These are phyloP conservation scores for Lepidium aucheri DNA, from an alignment of 345 rosid species.

Conservation along the genomic window DNA sequence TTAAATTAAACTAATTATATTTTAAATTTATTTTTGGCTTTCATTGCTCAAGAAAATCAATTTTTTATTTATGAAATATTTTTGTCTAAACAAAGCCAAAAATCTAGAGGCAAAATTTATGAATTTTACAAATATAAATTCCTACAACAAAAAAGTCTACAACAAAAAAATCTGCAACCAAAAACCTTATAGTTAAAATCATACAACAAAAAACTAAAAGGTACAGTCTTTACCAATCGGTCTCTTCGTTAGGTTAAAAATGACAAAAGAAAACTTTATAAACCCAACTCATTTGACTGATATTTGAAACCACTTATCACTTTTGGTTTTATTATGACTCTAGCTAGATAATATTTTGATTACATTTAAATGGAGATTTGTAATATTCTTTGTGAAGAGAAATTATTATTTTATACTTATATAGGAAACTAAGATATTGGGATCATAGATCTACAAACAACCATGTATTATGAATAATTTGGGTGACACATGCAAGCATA, in stretches of 20 bases:
- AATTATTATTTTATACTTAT: not conserved
- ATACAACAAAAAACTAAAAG: too few species aligned
- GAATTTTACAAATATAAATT: too few species aligned
- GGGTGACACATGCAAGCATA: constrained; percentile 16
- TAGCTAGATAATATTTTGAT: not conserved
- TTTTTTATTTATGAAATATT: too few species aligned
- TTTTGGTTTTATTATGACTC: not conserved
- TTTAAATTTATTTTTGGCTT: too few species aligned
- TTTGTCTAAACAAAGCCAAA: too few species aligned
- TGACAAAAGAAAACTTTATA: not conserved
- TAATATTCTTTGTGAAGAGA: not conserved
- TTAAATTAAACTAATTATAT: too few species aligned
- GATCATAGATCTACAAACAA: not conserved
- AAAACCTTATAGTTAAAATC: too few species aligned
- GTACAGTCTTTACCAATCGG: too few species aligned
- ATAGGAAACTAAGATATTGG: not conserved
- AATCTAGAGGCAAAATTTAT: too few species aligned
- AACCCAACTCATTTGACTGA: constrained; percentile 8
- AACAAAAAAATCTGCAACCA: too few species aligned
- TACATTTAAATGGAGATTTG: not conserved
- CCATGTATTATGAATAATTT: not conserved
- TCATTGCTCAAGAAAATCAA: too few species aligned
- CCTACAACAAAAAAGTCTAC: too few species aligned
- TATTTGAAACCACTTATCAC: not conserved
- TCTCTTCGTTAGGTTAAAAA: constrained; percentile 16